Conservation (phyloP, 192 early-diverging fungal genomes). For the Coemansia sp. region DNA sequence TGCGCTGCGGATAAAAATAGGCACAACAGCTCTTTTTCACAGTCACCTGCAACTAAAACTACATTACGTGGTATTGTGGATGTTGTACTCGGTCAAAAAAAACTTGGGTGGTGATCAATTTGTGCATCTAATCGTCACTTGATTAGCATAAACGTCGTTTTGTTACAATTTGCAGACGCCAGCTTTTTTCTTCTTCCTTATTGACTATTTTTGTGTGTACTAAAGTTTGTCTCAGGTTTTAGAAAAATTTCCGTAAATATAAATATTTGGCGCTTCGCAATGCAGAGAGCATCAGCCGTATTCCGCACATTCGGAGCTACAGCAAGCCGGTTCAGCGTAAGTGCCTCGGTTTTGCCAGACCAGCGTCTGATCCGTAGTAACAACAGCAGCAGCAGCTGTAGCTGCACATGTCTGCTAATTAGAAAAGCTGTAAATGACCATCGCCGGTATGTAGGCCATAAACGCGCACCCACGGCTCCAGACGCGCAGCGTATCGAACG, state of each 20-base stretch:
- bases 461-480: not conserved
- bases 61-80: no score
- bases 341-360: not conserved
- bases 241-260: not conserved
- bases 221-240: no score
- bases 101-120: no score
- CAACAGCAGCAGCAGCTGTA: not conserved
- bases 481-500: not conserved
- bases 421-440: not conserved
- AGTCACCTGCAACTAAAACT: no score
- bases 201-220: not conserved
- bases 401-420: not conserved
- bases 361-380: not conserved
- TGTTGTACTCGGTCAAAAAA: no score
- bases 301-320: not conserved
- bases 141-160: no score
- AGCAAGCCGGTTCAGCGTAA: not conserved
- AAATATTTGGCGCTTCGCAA: not conserved
- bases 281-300: not conserved
- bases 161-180: no score
- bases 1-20: no score
- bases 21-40: no score
- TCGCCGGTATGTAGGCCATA: not conserved
- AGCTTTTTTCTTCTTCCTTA: no score
- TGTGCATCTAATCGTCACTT: no score